Base-by-base conservation (phyloP, 257 asterid species). In the Rhazya stricta region DNA sequence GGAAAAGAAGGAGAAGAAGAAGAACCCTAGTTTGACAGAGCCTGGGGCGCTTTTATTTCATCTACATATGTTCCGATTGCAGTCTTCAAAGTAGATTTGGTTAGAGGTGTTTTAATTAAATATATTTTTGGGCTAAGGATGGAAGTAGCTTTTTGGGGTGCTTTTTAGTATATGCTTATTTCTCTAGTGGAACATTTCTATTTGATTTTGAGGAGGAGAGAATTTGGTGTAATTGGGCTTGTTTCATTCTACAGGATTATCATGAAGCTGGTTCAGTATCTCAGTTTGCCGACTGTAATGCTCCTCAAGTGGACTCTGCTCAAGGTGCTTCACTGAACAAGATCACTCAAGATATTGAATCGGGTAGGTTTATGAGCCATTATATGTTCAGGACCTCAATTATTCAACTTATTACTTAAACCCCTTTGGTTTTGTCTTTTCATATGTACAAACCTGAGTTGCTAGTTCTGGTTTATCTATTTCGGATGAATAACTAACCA, bases 171-270 rank as follows among this genome's bases (percentile, higher is more conserved):
- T 46, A 7, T 18, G 29, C 57, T n/a, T 51, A 43, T 76, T 1
- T 69, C 2, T 25, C 6, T 23, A 13, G 36, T 19, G 6, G 69
- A 8, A 30, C 34, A 19, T 45, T 43, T 60, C 10, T 6, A 19
- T 10, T 9, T 45, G 56, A 1, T 18, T 16, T 34, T 48, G 32
- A 42, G 36, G 56, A 1, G 19, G 37, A 45, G 61, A n/a, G 37
- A 29, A 9, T 21, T 48, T 39, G 11, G 41, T 39, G n/a, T 53
- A 56, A 23, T 65, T 69, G 23, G 69, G 34, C 23, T 18, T 51
- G 72, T 74, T 46, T 67, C 15, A 60, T 77, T 16, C 37, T 27
- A 32, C 84, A 83, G 86, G 86, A 80, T 43, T 54, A 3, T 41
- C 73, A 27, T 56, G 73, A 66, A 57, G 16, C 53, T 61, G 77